Evolutionary conservation across 2,329 filamentous ascomycete species (phyloP), one percentile per base, ranked within the genome.

Genomic region (Ciborinia camelliae): DNA sequence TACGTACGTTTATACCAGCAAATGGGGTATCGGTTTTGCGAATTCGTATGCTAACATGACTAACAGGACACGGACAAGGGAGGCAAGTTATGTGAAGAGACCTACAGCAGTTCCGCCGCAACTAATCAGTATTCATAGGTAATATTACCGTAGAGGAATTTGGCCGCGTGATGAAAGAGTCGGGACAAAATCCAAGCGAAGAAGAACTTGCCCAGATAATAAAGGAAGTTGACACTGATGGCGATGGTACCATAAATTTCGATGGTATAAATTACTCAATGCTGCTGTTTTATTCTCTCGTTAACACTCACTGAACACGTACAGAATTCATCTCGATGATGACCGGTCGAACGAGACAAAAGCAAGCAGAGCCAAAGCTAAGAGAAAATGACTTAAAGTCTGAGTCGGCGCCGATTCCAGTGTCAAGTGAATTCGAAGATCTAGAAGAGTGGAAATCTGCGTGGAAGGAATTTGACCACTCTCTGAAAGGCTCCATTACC

Each of bases 161-260:
- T 15, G 62, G 55, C 2, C 57, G 53, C 18, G 65, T 67, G 45
- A 67, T 67, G 65, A 65, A 54, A 23, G 26, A 65, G 32, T 50
- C 53, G 2, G 54, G 53, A 4, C 55, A 67, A 51, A 54, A 62
- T 47, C 28, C 60, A 32, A 62, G 43, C 2, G 61, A 61, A 5
- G 47, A 52, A 18, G 85, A 88, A 76, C 79, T 88, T 62, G 81
- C 86, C 74, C 85, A 88, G 75, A 86, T 88, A 79, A 85, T 88
- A 78, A 86, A 86, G 77, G 86, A 88, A 76, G 84, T 86, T 68
- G 86, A 88, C 70, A 79, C 81, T 69, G 84, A 88, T 78, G 84
- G 85, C 75, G 86, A 85, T 71, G 86, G 85, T 75, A 85, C 84
- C 70, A 86, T 88, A 73, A 84, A 86, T 74, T 87, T 88, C 75